Evolutionary conservation across 306 rosid genomes (phyloP).

Genomic region (Cicer judaicum): DNA sequence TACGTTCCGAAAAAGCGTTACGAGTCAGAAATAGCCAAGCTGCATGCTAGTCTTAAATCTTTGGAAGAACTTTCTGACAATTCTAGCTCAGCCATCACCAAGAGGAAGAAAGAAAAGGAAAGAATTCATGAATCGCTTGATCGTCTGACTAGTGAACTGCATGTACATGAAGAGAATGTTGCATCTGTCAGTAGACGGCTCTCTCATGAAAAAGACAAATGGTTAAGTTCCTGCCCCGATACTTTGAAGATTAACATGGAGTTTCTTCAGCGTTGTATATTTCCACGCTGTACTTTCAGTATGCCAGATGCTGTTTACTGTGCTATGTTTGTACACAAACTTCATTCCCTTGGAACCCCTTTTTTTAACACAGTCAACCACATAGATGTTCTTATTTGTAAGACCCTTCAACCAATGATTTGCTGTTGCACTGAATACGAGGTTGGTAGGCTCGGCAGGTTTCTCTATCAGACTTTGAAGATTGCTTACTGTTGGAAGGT

Average conservation of each 20-base stretch:
- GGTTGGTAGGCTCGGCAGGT: conserved; percentile 97
- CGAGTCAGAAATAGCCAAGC: conserved; percentile 85
- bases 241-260: conserved; percentile 97
- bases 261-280: conserved; percentile 98
- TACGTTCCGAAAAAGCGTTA: conserved; percentile 91
- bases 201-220: conserved; percentile 86
- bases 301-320: conserved; percentile 99
- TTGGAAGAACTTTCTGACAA: conserved; percentile 96
- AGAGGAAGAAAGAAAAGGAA: conserved; percentile 98
- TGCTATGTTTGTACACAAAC: conserved; percentile 96
- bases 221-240: conserved; percentile 98
- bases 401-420: conserved; percentile 97
- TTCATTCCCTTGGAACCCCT: conserved; percentile 99
- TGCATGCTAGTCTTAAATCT: conserved; percentile 85
- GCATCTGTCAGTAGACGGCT: conserved; percentile 85
- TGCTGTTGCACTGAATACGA: conserved; percentile 99
- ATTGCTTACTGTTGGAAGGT: conserved; percentile 99
- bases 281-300: conserved; percentile 99
- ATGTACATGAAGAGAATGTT: conserved; percentile 87
- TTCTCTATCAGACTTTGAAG: conserved; percentile 89
- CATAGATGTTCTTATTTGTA: conserved; percentile 93
- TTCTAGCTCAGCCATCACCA: conserved; percentile 92
- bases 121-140: conserved; percentile 96
- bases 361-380: conserved; percentile 98
- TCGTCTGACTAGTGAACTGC: conserved; percentile 79